Conservation (phyloP, 106 monocot species). For the Dioscorea zingiberensis region DNA sequence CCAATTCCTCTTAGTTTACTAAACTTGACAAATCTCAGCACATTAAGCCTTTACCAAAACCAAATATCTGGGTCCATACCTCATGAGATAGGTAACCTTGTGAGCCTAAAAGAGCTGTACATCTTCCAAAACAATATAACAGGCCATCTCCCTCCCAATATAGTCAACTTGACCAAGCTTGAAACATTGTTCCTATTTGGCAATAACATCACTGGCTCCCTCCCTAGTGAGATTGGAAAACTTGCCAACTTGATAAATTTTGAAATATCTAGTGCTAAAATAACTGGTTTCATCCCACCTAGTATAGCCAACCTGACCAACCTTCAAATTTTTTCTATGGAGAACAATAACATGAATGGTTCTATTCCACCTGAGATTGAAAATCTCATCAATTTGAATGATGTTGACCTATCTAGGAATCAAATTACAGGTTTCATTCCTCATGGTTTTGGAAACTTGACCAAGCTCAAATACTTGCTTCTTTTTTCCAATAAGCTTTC, state of each 20-base stretch:
- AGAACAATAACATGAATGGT: no score
- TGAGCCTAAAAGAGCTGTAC: background rate
- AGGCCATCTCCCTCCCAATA: slow-evolving; percentile 8
- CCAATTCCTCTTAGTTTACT: no score
- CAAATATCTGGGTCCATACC: slow-evolving; percentile 5
- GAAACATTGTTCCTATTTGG: background rate
- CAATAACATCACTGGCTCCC: slow-evolving; percentile 1
- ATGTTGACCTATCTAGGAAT: no score
- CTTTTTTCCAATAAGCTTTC: background rate
- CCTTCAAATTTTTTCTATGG: no score
- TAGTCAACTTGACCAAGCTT: background rate
- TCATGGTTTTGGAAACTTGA: background rate
- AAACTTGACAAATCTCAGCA: no score
- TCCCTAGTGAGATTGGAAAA: background rate
- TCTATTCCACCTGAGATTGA: no score
- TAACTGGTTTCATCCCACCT: background rate
- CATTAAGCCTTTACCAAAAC: no score
- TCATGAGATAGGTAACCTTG: slow-evolving; percentile 2
- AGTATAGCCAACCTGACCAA: no score
- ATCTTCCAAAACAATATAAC: background rate
- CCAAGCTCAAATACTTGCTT: background rate
- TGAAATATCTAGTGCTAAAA: background rate
- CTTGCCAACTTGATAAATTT: background rate
- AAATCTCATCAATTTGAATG: no score
- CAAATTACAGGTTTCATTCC: no score